Evolutionary conservation across 768 basidiomycete species (phyloP).

Genomic region (Leccinum barrowsii): DNA sequence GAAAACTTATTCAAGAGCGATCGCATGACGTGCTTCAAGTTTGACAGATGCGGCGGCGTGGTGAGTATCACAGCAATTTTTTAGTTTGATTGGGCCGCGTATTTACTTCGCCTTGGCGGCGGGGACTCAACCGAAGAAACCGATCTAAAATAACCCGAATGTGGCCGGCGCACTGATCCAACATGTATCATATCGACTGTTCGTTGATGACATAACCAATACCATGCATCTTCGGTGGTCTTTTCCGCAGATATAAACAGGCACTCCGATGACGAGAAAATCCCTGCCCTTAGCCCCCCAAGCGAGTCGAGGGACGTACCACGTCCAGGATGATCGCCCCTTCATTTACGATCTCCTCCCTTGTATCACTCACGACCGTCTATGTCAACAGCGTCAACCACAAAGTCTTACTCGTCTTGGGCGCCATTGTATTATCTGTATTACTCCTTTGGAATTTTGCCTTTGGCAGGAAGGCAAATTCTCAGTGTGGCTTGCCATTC

Average conservation of each 20-base stretch:
- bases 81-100: background rate
- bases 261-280: background rate
- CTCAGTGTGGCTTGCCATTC: slow-evolving; percentile 7
- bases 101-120: background rate
- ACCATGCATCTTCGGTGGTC: background rate
- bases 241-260: slow-evolving; percentile 5
- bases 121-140: background rate
- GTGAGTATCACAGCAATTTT: background rate
- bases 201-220: background rate
- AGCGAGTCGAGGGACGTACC: background rate
- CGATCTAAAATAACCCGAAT: background rate
- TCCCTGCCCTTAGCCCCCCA: background rate
- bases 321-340: background rate
- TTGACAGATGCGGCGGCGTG: background rate
- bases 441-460: slow-evolving; percentile 6
- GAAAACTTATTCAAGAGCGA: background rate
- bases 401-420: background rate
- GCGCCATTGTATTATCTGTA: background rate
- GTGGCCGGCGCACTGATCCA: background rate
- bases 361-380: background rate
- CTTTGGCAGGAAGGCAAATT: background rate
- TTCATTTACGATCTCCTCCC: slow-evolving; percentile 1
- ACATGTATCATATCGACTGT: background rate
- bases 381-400: background rate
- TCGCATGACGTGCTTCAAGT: background rate